These are phyloP conservation scores for Durio zibethinus DNA, from an alignment of 345 rosid genomes.

Conservation along the genomic window DNA sequence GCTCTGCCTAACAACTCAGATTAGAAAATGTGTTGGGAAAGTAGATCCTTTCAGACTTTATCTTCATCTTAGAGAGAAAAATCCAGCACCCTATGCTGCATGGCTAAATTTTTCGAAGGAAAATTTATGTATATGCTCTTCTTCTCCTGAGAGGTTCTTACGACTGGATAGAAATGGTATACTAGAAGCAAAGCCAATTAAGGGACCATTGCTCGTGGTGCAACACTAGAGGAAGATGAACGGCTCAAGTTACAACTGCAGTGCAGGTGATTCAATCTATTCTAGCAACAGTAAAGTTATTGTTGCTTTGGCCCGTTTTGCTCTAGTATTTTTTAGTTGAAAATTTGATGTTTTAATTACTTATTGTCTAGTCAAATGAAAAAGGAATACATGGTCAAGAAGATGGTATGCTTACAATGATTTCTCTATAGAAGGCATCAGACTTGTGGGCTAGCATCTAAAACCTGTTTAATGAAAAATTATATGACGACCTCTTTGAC, in stretches of 20 bases:
- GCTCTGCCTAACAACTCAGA: conserved; percentile 82
- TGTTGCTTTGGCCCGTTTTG: not conserved
- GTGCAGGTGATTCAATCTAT: conserved; percentile 48
- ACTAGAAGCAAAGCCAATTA: conserved; percentile 87
- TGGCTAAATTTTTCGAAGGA: conserved; percentile 83
- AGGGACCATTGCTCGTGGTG: conserved; percentile 84
- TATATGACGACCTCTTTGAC: no score
- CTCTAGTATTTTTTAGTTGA: not conserved
- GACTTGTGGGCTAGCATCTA: no score
- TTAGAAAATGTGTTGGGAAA: conserved; percentile 46
- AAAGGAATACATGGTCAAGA: not conserved
- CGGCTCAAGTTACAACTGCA: conserved; percentile 60
- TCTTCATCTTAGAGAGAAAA: conserved; percentile 73
- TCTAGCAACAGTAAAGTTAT: not conserved
- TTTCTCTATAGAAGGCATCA: not conserved
- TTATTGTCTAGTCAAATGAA: no score
- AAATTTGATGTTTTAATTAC: not conserved
- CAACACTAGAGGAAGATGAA: conserved; percentile 66
- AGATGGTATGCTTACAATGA: not conserved
- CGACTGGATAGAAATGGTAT: conserved; percentile 61
- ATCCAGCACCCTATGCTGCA: conserved; percentile 94
- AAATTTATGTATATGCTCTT: conserved; percentile 67
- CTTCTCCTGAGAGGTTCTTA: conserved; percentile 95
- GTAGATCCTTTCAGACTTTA: conserved; percentile 73
- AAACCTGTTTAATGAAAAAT: no score